A percentile compares a stretch with the other conserved stretches of the same genome.
These are phyloP conservation scores for Allantophomopsis lycopodina DNA, from an alignment of 2,329 filamentous ascomycete genomes.

Conservation along the genomic window DNA sequence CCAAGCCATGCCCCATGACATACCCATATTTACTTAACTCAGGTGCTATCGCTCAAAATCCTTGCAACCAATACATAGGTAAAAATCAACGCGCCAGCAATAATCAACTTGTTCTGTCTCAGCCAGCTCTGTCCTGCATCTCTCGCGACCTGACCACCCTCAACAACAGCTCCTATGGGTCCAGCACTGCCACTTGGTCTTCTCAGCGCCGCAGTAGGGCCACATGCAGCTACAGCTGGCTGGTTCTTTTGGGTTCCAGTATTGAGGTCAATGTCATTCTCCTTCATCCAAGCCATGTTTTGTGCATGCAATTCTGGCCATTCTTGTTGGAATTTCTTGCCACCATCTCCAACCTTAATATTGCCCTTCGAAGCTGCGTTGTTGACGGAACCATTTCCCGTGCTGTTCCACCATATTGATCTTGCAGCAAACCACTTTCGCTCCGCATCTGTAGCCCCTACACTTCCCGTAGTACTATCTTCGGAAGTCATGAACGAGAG, in stretches of 20 bases:
- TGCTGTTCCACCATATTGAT: conserved; percentile 93
- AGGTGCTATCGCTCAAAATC: conserved; percentile 32
- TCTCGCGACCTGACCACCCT: conserved; percentile 59
- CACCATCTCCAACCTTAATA: conserved; percentile 83
- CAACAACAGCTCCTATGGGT: conserved; percentile 52
- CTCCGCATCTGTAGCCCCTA: conserved; percentile 65
- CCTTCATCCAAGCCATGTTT: conserved; percentile 86
- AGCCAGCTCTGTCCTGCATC: conserved; percentile 77
- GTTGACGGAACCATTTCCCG: conserved; percentile 66
- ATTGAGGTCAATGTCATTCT: conserved; percentile 61
- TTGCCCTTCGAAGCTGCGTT: conserved; percentile 52
- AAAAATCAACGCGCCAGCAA: conserved; percentile 59
- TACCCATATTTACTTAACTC: no score
- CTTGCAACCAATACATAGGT: conserved; percentile 73
- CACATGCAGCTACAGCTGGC: conserved; percentile 33
- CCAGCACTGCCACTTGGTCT: conserved; percentile 42
- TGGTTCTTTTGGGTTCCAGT: conserved; percentile 58
- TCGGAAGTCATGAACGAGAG: conserved; percentile 97
- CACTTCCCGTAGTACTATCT: conserved; percentile 92
- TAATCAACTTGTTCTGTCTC: conserved; percentile 62
- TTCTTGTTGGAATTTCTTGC: conserved; percentile 75
- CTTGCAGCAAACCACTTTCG: conserved; percentile 63
- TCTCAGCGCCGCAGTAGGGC: conserved; percentile 45
- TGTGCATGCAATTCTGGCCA: conserved; percentile 83
- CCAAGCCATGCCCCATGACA: no score